phyloP scores from a whole-genome alignment of 176 grass and related monocot genomes.

The Rhipidocladum racemiflorum region DNA sequence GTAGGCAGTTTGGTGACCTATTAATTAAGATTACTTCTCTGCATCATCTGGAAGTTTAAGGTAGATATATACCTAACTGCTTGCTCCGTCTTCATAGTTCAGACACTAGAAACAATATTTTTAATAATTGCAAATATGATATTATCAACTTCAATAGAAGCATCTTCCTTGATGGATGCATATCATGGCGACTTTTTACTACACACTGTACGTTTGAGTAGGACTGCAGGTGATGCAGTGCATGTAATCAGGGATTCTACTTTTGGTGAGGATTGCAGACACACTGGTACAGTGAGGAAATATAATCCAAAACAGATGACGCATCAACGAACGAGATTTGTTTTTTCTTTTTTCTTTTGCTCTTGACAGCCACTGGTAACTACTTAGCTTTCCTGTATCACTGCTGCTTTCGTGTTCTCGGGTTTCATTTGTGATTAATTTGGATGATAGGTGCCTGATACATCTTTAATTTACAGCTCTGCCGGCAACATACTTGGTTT shows the following conservation, averaged over 20 bases:
- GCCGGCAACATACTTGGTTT: background rate
- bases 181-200: background rate
- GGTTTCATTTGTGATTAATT: background rate
- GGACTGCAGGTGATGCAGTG: background rate
- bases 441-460: background rate
- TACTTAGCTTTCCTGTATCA: background rate
- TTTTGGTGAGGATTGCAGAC: background rate
- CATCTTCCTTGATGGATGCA: background rate
- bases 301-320: background rate
- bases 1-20: background rate
- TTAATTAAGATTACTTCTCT: background rate
- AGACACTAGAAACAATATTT: background rate
- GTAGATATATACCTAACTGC: background rate
- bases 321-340: background rate
- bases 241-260: background rate
- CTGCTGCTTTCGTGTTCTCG: background rate
- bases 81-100: background rate
- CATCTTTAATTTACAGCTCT: background rate
- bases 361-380: background rate
- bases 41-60: constrained; percentile 14
- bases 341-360: background rate
- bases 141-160: background rate
- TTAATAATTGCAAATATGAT: background rate
- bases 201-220: background rate
- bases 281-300: background rate